Evolutionary conservation across 805 yeast genomes (phyloP), one percentile per base, ranked within the genome.

Genomic region (Candida pseudofarinosa): DNA sequence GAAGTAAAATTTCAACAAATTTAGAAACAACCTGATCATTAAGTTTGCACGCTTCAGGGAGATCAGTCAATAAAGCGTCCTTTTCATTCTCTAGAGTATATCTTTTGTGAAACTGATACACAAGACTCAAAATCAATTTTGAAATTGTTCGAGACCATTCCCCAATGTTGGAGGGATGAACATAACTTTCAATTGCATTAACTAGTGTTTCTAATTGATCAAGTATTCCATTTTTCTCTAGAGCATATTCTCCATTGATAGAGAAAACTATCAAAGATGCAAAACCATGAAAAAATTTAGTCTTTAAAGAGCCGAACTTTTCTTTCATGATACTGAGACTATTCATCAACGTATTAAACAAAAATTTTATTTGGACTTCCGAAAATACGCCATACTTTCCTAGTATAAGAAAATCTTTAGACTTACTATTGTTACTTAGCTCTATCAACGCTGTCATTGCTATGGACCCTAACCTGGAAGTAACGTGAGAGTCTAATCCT

Each of bases 81-180:
- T 57, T 53, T 40, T 57, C 74, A 35, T 55, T 61, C 52, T 84
- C 90, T 41, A 70, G 62, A 40, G 72, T 64, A 32, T 58, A 65
- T 53, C 95, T 71, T 41, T 76, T 74, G 54, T 82, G 88, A 45
- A 79, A 81, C 48, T 76, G 76, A 38, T 73, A 69, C 0, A 81
- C 75, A 40, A 88, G 64, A 35, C 80, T 75, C 46, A 76, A 73
- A n/a, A 85, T 67, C 19, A 86, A 74, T 44, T 78, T 78, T 0
- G 95, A 74, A 23, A 91, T 76, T 3, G 82, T 67, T 19, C 74
- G 62, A 0, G 95, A 77, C 97, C 98, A 90, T n/a, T 75, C 74
- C 0, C 97, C 98, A n/a, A 73, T 62, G 59, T 90, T 90, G 0
- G 98, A 89, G 4, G 99, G 99, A 60, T 93, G 97, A 3, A 81